A percentile compares a stretch with the other conserved stretches of the same genome.
Evolutionary conservation across 148 eudicot genomes (phyloP).

Genomic region (Hydrangea macrophylla): DNA sequence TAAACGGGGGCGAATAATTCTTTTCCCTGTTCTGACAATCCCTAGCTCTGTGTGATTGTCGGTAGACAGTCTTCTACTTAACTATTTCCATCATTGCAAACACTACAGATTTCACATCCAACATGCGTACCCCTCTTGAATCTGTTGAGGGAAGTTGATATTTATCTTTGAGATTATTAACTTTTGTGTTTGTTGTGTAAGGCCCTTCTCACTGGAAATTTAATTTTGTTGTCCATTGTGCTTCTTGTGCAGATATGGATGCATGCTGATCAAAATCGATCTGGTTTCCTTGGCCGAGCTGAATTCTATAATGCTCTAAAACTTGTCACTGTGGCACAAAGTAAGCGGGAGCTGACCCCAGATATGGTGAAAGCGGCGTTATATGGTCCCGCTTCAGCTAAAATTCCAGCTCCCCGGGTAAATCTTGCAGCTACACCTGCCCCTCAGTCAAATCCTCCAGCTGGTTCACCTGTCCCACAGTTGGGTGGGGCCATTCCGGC

Average conservation of each 20-base stretch:
- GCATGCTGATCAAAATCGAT: slow-evolving; percentile 73
- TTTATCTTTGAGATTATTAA: neutral
- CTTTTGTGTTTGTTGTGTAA: neutral
- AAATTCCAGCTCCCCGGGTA: slow-evolving; percentile 92
- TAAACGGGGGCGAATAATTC: neutral
- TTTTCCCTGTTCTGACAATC: neutral
- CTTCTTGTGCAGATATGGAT: slow-evolving; percentile 71
- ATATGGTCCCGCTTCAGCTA: slow-evolving; percentile 81
- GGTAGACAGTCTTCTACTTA: neutral
- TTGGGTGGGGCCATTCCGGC: slow-evolving; percentile 22
- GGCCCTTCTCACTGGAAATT: slow-evolving; percentile 3
- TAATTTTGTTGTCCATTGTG: slow-evolving; percentile 12
- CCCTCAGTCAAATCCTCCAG: slow-evolving; percentile 44
- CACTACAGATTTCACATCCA: neutral
- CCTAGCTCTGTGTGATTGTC: neutral
- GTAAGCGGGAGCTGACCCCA: slow-evolving; percentile 77
- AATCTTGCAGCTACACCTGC: slow-evolving; percentile 41
- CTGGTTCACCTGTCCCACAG: slow-evolving; percentile 38
- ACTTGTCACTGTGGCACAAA: slow-evolving; percentile 95
- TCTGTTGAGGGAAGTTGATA: neutral
- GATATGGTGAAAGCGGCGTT: slow-evolving; percentile 87
- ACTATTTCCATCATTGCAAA: neutral
- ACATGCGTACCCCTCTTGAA: neutral
- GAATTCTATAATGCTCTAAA: slow-evolving; percentile 94
- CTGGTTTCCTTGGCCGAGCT: slow-evolving; percentile 77